phyloP scores from a whole-genome alignment of 805 yeast species.

The Ascoidea asiatica region DNA sequence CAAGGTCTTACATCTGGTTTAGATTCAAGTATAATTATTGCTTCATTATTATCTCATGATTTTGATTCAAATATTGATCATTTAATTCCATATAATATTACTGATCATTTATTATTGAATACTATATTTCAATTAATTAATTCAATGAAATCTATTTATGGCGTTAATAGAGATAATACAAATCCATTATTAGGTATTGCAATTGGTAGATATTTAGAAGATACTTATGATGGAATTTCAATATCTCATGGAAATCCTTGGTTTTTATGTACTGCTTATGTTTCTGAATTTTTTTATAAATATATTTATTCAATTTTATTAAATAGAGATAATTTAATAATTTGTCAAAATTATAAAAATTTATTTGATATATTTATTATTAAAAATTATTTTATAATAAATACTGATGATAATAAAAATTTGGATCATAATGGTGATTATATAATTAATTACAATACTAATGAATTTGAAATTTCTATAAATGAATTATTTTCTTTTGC shows the following conservation, averaged over 20 bases:
- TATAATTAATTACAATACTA: slow-evolving; percentile 18
- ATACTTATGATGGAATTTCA: slow-evolving; percentile 52
- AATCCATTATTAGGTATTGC: slow-evolving; percentile 41
- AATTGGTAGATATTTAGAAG: slow-evolving; percentile 70
- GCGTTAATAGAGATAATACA: slow-evolving; percentile 44
- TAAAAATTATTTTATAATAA: slow-evolving; percentile 10
- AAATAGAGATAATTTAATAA: slow-evolving; percentile 28
- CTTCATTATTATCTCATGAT: slow-evolving; percentile 26
- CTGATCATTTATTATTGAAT: slow-evolving; percentile 42
- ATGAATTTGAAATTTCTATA: slow-evolving; percentile 33
- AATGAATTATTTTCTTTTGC: slow-evolving; percentile 36
- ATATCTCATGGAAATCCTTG: slow-evolving; percentile 67
- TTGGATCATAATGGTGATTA: background rate
- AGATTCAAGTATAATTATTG: slow-evolving; percentile 58
- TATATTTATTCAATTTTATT: slow-evolving; percentile 30
- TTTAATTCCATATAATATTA: slow-evolving; percentile 47
- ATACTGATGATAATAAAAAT: background rate
- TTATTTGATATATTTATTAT: slow-evolving; percentile 19
- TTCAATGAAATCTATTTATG: slow-evolving; percentile 64
- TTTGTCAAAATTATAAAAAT: slow-evolving; percentile 18
- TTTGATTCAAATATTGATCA: slow-evolving; percentile 16
- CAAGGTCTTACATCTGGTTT: slow-evolving; percentile 33
- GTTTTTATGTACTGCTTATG: slow-evolving; percentile 63
- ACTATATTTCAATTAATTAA: slow-evolving; percentile 48
- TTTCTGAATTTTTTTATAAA: slow-evolving; percentile 49